A percentile compares a stretch with the other conserved stretches of the same genome.
Evolutionary conservation across 164 flowering plant genomes (phyloP).

Genomic region (Akebia trifoliata): DNA sequence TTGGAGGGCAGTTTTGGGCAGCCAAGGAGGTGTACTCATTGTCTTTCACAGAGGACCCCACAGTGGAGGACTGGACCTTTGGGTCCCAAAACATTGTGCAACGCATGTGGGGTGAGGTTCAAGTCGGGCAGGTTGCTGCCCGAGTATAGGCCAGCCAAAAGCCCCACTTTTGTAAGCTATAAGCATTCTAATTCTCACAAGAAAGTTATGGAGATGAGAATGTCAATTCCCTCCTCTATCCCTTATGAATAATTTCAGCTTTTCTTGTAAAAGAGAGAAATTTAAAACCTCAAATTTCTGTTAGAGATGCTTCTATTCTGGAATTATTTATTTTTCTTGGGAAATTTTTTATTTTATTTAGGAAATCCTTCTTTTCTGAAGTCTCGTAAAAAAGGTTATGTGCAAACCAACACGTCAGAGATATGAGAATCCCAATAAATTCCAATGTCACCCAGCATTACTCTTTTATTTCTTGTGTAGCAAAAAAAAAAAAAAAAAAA

Average conservation of each 20-base stretch:
- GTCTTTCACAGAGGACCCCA: slow-evolving; percentile 60
- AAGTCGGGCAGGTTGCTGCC: slow-evolving; percentile 68
- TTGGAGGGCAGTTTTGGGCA: slow-evolving; percentile 20
- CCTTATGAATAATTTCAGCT: neutral
- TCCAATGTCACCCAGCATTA: too few relatives aligned
- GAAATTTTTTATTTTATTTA: too few relatives aligned
- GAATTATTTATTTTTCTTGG: too few relatives aligned
- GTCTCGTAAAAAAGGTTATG: too few relatives aligned
- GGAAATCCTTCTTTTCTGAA: too few relatives aligned
- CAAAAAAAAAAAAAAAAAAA: too few relatives aligned
- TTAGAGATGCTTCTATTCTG: too few relatives aligned
- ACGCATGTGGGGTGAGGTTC: slow-evolving; percentile 78
- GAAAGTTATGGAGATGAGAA: slow-evolving; percentile 69
- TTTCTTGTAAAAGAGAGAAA: too few relatives aligned
- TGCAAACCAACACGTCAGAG: too few relatives aligned
- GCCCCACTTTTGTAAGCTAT: slow-evolving; percentile 65
- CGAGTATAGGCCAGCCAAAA: slow-evolving; percentile 73
- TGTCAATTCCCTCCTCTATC: slow-evolving; percentile 13
- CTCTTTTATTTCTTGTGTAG: too few relatives aligned
- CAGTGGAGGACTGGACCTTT: slow-evolving; percentile 77
- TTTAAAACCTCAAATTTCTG: too few relatives aligned
- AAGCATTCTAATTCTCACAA: slow-evolving; percentile 72
- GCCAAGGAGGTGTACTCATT: slow-evolving; percentile 62
- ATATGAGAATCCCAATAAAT: too few relatives aligned
- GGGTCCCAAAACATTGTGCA: slow-evolving; percentile 70